Evolutionary conservation across 2,329 filamentous ascomycete species (phyloP).

Genomic region (Huntiella abstrusa): DNA sequence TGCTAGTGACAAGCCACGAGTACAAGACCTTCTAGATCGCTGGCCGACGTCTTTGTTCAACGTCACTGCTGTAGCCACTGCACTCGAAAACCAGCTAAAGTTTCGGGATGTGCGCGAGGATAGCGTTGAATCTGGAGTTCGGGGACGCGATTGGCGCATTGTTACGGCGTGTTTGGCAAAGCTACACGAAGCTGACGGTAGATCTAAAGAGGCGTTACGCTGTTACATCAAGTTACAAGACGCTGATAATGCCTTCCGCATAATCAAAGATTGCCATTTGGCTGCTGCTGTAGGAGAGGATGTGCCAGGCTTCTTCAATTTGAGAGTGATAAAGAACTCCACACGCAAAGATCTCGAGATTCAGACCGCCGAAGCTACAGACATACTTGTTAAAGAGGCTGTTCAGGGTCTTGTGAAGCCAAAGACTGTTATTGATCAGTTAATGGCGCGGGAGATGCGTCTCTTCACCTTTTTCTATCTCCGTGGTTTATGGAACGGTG

Average conservation of each 20-base stretch:
- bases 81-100: slow-evolving; percentile 65
- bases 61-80: slow-evolving; percentile 52
- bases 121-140: slow-evolving; percentile 52
- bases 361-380: slow-evolving; percentile 65
- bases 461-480: slow-evolving; percentile 88
- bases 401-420: slow-evolving; percentile 62
- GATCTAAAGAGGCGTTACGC: slow-evolving; percentile 64
- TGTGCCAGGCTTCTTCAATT: slow-evolving; percentile 69
- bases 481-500: slow-evolving; percentile 61
- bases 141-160: slow-evolving; percentile 68
- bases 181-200: slow-evolving; percentile 64
- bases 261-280: slow-evolving; percentile 80
- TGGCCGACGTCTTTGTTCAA: slow-evolving; percentile 81
- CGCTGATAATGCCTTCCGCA: slow-evolving; percentile 67
- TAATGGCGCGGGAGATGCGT: slow-evolving; percentile 46
- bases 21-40: slow-evolving; percentile 59
- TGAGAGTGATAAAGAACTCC: slow-evolving; percentile 59
- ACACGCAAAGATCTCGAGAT: slow-evolving; percentile 57
- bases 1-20: slow-evolving; percentile 51
- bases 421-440: slow-evolving; percentile 56
- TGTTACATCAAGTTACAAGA: slow-evolving; percentile 86
- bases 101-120: slow-evolving; percentile 58
- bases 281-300: slow-evolving; percentile 78
- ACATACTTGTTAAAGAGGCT: slow-evolving; percentile 75
- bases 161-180: slow-evolving; percentile 75